phyloP scores from a whole-genome alignment of 1,139 yeast genomes.

The Blastobotrys illinoisensis region DNA sequence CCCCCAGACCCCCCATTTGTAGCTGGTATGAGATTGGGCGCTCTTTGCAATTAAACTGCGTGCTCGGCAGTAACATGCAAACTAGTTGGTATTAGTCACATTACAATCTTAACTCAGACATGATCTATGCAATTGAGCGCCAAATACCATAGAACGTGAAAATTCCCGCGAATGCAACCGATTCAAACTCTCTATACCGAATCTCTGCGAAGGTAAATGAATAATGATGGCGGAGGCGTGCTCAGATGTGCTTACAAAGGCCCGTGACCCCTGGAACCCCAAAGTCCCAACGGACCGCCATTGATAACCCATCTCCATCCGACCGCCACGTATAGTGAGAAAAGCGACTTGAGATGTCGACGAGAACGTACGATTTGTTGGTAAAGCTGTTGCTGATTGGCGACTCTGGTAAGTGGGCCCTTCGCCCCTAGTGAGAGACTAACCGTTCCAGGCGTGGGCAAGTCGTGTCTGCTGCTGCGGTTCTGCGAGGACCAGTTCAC shows the following conservation, averaged over 20 bases:
- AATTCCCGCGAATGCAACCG: too few species aligned
- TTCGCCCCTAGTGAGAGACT: neutral
- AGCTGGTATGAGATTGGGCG: too few species aligned
- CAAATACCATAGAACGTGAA: too few species aligned
- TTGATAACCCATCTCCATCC: neutral
- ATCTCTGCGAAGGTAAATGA: too few species aligned
- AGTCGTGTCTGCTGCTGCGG: slow-evolving; percentile 87
- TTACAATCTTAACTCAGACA: too few species aligned
- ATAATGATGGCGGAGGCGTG: too few species aligned
- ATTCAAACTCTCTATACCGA: too few species aligned
- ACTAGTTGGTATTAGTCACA: too few species aligned
- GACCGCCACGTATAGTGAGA: neutral
- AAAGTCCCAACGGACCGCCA: neutral
- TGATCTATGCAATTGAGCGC: too few species aligned
- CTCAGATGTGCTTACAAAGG: neutral
- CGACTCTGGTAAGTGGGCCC: slow-evolving; percentile 57
- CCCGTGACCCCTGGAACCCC: neutral
- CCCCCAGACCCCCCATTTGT: neutral
- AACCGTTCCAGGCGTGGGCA: slow-evolving; percentile 61
- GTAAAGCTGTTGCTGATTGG: slow-evolving; percentile 93
- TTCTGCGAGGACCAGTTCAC: slow-evolving; percentile 97
- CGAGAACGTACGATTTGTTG: slow-evolving; percentile 87
- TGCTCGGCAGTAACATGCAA: too few species aligned
- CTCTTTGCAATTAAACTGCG: too few species aligned
- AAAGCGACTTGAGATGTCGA: slow-evolving; percentile 28